Conservation (phyloP, 768 basidiomycete species). For the Mycena belliarum region DNA sequence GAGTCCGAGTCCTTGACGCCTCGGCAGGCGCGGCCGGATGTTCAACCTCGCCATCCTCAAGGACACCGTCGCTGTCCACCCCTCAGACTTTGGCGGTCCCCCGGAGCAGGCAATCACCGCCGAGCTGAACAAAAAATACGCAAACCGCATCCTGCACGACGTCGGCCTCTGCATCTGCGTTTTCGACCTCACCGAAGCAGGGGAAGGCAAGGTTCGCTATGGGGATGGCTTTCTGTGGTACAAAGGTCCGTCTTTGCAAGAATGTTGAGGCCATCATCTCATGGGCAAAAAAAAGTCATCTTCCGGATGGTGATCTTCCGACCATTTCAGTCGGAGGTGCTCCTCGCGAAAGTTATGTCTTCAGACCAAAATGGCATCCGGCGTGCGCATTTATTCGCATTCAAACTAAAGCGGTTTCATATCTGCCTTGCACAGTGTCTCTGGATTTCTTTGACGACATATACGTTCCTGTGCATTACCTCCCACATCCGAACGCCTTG, state of each 20-base stretch:
- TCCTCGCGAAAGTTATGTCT: constrained; percentile 86
- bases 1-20: too few relatives aligned
- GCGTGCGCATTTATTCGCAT: constrained; percentile 47
- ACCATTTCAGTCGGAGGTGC: constrained; percentile 87
- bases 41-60: constrained; percentile 50
- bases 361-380: constrained; percentile 85
- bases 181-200: constrained; percentile 83
- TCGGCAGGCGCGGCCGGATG: constrained; percentile 38
- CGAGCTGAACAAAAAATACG: constrained; percentile 94
- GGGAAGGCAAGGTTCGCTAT: constrained; percentile 91
- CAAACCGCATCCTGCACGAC: constrained; percentile 87
- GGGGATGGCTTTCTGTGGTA: constrained; percentile 97
- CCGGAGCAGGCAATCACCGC: constrained; percentile 78
- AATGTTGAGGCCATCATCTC: not conserved
- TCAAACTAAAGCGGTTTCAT: too few relatives aligned
- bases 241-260: constrained; percentile 58
- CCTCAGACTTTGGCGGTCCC: constrained; percentile 79
- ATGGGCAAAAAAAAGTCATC: constrained; percentile 51
- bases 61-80: constrained; percentile 89
- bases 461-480: constrained; percentile 74
- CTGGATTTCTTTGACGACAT: constrained; percentile 95
- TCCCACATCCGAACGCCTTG: constrained; percentile 85
- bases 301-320: constrained; percentile 91
- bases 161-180: constrained; percentile 90
- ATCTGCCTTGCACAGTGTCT: constrained; percentile 58